Conservation (phyloP, 495 filamentous ascomycete genomes). For the Stereocaulon alpinum region DNA sequence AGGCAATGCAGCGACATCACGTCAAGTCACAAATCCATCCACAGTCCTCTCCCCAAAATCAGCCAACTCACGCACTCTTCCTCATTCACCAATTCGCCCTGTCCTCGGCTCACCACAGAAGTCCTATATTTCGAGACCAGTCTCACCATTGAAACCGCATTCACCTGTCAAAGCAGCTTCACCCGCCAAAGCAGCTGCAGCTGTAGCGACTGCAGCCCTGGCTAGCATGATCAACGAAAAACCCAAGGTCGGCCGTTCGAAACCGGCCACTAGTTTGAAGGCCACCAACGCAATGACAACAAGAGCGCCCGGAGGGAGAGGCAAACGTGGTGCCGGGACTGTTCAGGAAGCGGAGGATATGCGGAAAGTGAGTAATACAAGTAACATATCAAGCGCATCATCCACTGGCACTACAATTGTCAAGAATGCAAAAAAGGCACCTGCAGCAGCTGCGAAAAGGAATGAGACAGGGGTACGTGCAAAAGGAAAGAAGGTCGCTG, state of each 20-base stretch:
- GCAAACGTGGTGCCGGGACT: slow-evolving; percentile 30
- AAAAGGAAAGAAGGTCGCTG: slow-evolving; percentile 36
- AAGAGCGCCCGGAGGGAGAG: slow-evolving; percentile 25
- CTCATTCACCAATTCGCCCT: slow-evolving; percentile 44
- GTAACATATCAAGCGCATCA: slow-evolving; percentile 36
- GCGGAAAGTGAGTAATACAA: slow-evolving; percentile 34
- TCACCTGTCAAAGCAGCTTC: slow-evolving; percentile 40
- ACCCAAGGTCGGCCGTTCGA: slow-evolving; percentile 21
- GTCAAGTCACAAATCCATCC: slow-evolving; percentile 32
- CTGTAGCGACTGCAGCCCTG: slow-evolving; percentile 24
- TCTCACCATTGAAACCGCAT: slow-evolving; percentile 44
- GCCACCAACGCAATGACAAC: slow-evolving; percentile 23
- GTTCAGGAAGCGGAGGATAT: slow-evolving; percentile 22
- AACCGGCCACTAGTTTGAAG: slow-evolving; percentile 26
- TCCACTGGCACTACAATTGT: slow-evolving; percentile 50
- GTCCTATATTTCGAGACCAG: slow-evolving; percentile 41
- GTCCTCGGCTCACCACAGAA: slow-evolving; percentile 36
- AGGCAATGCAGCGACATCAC: slow-evolving; percentile 24
- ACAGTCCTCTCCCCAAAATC: slow-evolving; percentile 71
- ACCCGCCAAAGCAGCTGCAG: slow-evolving; percentile 29
- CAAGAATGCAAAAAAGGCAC: slow-evolving; percentile 44
- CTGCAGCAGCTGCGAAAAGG: slow-evolving; percentile 36
- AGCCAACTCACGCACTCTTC: slow-evolving; percentile 61
- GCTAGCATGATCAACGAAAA: slow-evolving; percentile 19
- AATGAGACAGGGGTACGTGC: slow-evolving; percentile 24